phyloP scores from a whole-genome alignment of 2,329 filamentous ascomycete species.

The Paecilomyces dactylethromorphus region DNA sequence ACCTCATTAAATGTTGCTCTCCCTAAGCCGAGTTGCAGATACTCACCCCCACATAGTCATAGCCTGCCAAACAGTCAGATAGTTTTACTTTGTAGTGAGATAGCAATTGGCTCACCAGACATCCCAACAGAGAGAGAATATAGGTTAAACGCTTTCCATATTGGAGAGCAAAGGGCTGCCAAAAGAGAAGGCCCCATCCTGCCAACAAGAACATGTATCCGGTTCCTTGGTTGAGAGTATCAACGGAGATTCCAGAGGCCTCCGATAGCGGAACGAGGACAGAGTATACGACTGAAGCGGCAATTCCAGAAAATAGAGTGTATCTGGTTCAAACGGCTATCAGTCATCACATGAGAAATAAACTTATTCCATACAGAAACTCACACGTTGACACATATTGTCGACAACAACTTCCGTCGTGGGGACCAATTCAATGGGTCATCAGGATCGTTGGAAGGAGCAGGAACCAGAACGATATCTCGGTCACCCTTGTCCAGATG shows the following conservation, averaged over 20 bases:
- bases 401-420: conserved; percentile 36
- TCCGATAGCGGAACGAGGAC: conserved; percentile 31
- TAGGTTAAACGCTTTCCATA: conserved; percentile 36
- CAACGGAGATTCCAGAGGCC: conserved; percentile 27
- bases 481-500: conserved; percentile 20
- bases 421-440: conserved; percentile 43
- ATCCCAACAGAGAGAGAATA: conserved; percentile 24
- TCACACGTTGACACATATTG: conserved; percentile 36
- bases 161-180: conserved; percentile 42
- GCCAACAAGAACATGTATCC: conserved; percentile 37
- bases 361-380: conserved; percentile 6
- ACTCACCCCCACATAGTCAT: conserved; percentile 7
- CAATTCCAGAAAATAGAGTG: conserved; percentile 31
- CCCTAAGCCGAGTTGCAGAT: conserved; percentile 2
- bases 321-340: conserved; percentile 21
- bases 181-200: conserved; percentile 41
- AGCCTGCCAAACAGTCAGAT: background rate
- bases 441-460: conserved; percentile 40
- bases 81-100: background rate
- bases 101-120: conserved; percentile 18
- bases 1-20: background rate
- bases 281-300: conserved; percentile 32
- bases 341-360: background rate
- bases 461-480: conserved; percentile 38
- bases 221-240: conserved; percentile 31